These are phyloP conservation scores for Nyctanthes arbortristis DNA, from an alignment of 257 asterid genomes.

Conservation along the genomic window DNA sequence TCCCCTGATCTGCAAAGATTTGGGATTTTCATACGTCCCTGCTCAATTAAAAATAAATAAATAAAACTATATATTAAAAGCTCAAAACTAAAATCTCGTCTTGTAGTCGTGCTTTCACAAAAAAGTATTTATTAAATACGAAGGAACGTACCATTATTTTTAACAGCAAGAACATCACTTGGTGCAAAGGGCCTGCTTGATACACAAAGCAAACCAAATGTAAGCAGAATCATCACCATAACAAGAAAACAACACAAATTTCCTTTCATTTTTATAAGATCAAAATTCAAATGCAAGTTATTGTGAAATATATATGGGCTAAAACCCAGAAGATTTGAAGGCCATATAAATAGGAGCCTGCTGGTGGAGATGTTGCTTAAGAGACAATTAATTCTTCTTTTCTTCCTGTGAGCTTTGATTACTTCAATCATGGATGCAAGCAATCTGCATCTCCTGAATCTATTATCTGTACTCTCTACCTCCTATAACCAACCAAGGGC, in stretches of 20 bases:
- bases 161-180: slow-evolving; percentile 24
- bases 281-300: slow-evolving; percentile 28
- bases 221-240: slow-evolving; percentile 31
- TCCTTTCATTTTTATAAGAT: slow-evolving; percentile 36
- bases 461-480: too few species aligned
- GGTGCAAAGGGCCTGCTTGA: slow-evolving; percentile 42
- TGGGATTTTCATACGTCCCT: slow-evolving; percentile 24
- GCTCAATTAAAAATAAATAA: too few species aligned
- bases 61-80: background rate
- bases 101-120: too few species aligned
- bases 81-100: background rate
- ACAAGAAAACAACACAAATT: slow-evolving; percentile 29
- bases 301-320: slow-evolving; percentile 13
- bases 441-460: slow-evolving; percentile 7
- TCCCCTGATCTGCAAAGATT: slow-evolving; percentile 19
- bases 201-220: slow-evolving; percentile 38
- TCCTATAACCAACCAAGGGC: too few species aligned
- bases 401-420: slow-evolving; percentile 7
- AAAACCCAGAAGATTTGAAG: slow-evolving; percentile 6
- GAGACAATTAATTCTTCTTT: slow-evolving; percentile 50
- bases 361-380: slow-evolving; percentile 43
- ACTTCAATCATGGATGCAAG: slow-evolving; percentile 25
- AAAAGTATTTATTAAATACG: background rate
- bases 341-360: slow-evolving; percentile 4
- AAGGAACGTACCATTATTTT: slow-evolving; percentile 18